These are phyloP conservation scores for Coniochaeta sp. DNA, from an alignment of 2,329 filamentous ascomycete genomes.

Conservation along the genomic window DNA sequence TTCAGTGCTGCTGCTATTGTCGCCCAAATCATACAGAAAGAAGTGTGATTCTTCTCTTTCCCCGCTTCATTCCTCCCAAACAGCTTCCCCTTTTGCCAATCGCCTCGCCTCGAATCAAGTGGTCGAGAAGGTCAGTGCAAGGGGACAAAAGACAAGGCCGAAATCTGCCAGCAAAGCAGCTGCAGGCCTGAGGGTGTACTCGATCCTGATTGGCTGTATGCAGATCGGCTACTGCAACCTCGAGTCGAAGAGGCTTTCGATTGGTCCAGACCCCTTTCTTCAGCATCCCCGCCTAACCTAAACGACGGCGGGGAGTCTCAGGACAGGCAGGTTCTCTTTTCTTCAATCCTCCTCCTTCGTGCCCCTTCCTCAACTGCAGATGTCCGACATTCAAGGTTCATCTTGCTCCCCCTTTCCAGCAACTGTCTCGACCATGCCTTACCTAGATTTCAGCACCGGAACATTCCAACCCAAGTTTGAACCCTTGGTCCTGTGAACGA, in stretches of 20 bases:
- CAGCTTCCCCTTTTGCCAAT: not conserved
- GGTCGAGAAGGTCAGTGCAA: not conserved
- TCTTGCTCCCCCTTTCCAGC: too few species aligned
- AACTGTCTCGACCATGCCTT: too few species aligned
- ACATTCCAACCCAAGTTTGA: too few species aligned
- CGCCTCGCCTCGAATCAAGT: not conserved
- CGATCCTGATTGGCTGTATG: not conserved
- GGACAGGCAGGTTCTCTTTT: not conserved
- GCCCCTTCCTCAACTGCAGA: not conserved
- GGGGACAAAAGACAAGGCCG: not conserved
- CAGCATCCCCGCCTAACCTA: not conserved
- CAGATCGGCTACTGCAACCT: slow-evolving; percentile 1
- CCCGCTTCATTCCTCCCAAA: not conserved
- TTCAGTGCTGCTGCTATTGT: not conserved
- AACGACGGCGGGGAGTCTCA: not conserved
- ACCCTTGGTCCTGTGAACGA: too few species aligned
- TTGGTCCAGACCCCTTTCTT: not conserved
- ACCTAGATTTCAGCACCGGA: too few species aligned
- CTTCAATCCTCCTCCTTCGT: not conserved
- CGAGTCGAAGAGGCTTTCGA: not conserved
- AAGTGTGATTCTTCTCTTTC: not conserved
- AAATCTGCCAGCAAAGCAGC: slow-evolving; percentile 5
- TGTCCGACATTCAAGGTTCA: too few species aligned
- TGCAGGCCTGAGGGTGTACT: not conserved
- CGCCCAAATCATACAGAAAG: not conserved